Base-by-base conservation (phyloP, 495 filamentous ascomycete genomes). In the Penicillium robsamsonii region DNA sequence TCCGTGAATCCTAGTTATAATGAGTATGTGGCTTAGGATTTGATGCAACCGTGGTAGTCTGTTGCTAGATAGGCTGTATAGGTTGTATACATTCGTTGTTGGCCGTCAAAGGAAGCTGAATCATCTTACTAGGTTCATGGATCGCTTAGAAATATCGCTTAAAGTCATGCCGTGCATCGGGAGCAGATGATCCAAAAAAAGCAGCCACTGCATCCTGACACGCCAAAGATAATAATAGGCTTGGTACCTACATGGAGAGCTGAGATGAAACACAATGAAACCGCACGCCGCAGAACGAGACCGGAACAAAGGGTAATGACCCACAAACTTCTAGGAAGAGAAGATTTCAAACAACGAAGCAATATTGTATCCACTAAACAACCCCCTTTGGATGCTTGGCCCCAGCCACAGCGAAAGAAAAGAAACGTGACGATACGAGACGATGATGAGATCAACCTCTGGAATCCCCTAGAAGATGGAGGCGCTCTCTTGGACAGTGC, bases 401-500 rank as follows among this genome's bases (percentile, higher is more conserved):
- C 13, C n/a, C 11, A 38, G 20, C 4, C 38, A 35, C 22, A 29
- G 35, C 10, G 4, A 42, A n/a, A 22, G n/a, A 20, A 25, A 3
- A 46, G 24, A 30, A 15, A 30, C 4, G 2, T 2, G 35, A 22
- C 49, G 38, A 25, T 38, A 43, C n/a, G 7, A 18, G 29, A 29
- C 5, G 30, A 17, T 35, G 50, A 43, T 9, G 38, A 33, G 40
- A 44, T 53, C 41, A 15, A 6, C 27, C 17, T 17, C 15, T 8
- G n/a, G 35, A 30, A n/a, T 47, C n/a, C 45, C 9, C 45, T 47
- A 54, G 43, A 54, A 54, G 22, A 66, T 41, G 35, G 54, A 46
- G 31, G 70, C 57, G 29, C 68, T 72, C 61, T 72, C 52, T 17
- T 70, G 55, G 15, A 75, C 64, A 20, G 59, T 66, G 46, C 67